Conservation (phyloP, 2,329 filamentous ascomycete genomes). For the Colletotrichum ledebouriae region DNA sequence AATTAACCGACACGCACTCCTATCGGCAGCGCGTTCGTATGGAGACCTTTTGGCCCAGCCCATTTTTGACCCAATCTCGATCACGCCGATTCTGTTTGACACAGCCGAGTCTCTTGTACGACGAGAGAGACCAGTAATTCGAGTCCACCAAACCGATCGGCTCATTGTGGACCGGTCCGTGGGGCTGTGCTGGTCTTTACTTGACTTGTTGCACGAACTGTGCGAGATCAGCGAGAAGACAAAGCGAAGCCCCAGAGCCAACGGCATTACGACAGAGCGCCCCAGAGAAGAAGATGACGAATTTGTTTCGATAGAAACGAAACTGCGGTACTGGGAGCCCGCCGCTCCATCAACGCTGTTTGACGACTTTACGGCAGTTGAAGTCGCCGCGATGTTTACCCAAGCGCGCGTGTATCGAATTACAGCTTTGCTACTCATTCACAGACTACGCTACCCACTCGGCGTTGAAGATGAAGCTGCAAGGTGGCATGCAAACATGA, state of each 20-base stretch:
- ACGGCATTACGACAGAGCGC: too few species aligned
- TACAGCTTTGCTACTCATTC: constrained; percentile 1
- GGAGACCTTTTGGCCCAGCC: constrained; percentile 6
- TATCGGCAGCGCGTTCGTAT: neutral
- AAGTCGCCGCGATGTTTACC: constrained; percentile 10
- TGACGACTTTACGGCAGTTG: constrained; percentile 3
- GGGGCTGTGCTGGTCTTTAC: constrained; percentile 1
- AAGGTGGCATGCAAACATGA: constrained; percentile 1
- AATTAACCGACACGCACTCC: constrained; percentile 9
- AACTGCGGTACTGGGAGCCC: neutral
- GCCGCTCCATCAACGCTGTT: constrained; percentile 5
- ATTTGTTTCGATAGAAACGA: neutral
- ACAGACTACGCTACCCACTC: neutral
- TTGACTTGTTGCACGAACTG: neutral
- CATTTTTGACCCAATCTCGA: constrained; percentile 13
- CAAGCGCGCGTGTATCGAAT: constrained; percentile 8
- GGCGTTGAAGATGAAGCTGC: constrained; percentile 3
- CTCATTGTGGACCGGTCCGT: constrained; percentile 9
- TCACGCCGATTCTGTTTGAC: constrained; percentile 12
- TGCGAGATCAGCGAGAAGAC: constrained; percentile 11
- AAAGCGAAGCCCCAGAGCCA: neutral
- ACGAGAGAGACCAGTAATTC: constrained; percentile 3
- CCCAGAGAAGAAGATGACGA: neutral
- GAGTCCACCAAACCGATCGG: constrained; percentile 4
- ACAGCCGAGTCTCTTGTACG: constrained; percentile 9